Percentiles rank a stretch among this genome's conserved stretches.
phyloP scores from a whole-genome alignment of 192 early-diverging fungal genomes.

The Backusella circina region DNA sequence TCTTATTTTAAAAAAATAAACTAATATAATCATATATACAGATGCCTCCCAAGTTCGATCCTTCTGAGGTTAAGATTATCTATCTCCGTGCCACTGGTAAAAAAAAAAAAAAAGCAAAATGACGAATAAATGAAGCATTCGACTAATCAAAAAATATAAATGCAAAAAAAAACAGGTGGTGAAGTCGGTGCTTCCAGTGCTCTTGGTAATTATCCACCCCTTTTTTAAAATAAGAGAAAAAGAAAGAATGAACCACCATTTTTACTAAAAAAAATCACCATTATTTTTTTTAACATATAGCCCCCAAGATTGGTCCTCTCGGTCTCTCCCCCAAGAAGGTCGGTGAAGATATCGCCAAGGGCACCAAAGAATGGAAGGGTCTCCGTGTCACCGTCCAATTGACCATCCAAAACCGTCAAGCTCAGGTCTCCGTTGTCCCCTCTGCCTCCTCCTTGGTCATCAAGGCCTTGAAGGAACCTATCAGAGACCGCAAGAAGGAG shows the following conservation, averaged over 20 bases:
- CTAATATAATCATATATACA: neutral
- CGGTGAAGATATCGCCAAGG: conserved; percentile 99
- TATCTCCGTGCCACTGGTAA: conserved; percentile 92
- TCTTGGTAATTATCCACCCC: conserved; percentile 44
- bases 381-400: conserved; percentile 97
- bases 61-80: conserved; percentile 75
- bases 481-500: conserved; percentile 99
- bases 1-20: neutral
- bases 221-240: neutral
- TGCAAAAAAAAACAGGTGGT: conserved; percentile 14
- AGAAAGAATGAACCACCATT: neutral
- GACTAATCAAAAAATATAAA: neutral
- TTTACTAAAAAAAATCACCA: neutral
- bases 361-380: conserved; percentile 98
- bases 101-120: neutral
- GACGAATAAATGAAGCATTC: neutral
- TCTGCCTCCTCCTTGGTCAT: conserved; percentile 93
- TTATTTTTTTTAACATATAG: conserved; percentile 42
- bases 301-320: conserved; percentile 98
- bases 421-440: conserved; percentile 93
- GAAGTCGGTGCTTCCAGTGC: conserved; percentile 88
- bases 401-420: conserved; percentile 99
- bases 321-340: conserved; percentile 99
- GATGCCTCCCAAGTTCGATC: conserved; percentile 86
- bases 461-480: conserved; percentile 98